These are phyloP conservation scores for Gleditsia sinensis DNA, from an alignment of 306 rosid genomes.

Conservation along the genomic window DNA sequence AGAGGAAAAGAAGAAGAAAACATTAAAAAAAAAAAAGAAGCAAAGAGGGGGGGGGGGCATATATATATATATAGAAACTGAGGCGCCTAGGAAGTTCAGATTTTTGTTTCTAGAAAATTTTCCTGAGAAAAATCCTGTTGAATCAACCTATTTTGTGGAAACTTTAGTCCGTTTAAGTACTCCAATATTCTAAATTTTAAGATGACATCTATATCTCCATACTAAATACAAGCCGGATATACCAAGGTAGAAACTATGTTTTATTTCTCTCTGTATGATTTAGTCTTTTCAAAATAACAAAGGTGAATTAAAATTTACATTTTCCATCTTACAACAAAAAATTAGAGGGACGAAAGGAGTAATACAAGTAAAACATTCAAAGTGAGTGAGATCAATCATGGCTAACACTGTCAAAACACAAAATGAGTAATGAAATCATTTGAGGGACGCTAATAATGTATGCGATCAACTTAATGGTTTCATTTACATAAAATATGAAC, in stretches of 20 bases:
- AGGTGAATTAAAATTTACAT: constrained; percentile 3
- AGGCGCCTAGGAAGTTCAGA: no score
- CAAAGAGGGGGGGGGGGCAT: no score
- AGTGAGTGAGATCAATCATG: neutral
- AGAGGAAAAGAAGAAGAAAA: no score
- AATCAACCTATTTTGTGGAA: constrained; percentile 9
- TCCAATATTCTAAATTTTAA: neutral
- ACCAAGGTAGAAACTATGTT: neutral
- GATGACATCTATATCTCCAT: neutral
- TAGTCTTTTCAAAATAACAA: constrained; percentile 26
- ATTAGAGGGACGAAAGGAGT: neutral
- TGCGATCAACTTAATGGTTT: neutral
- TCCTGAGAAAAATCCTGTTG: neutral
- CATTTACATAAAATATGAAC: neutral
- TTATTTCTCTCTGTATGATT: constrained; percentile 1
- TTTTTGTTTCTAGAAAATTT: no score
- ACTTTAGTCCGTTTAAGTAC: neutral
- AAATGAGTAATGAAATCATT: neutral
- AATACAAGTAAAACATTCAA: neutral
- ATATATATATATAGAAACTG: no score
- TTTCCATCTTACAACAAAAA: neutral
- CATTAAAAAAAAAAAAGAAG: no score
- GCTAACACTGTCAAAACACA: neutral
- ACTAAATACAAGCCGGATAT: neutral
- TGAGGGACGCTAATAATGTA: neutral